phyloP scores from a whole-genome alignment of 2,329 filamentous ascomycete genomes.

The Exserohilum turcica region DNA sequence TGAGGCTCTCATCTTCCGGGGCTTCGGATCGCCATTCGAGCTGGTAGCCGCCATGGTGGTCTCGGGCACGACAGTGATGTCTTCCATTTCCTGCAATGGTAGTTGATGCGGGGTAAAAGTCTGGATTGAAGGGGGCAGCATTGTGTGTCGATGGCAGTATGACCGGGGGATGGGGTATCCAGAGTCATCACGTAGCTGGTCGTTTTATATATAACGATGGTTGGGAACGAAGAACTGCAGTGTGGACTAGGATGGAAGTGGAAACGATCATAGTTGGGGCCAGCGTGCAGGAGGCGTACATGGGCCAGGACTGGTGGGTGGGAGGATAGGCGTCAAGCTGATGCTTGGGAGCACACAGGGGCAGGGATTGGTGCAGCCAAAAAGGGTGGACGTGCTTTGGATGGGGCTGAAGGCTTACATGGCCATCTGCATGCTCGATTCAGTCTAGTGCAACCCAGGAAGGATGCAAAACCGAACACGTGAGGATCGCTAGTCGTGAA shows the following conservation, averaged over 20 bases:
- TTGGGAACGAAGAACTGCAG: slow-evolving; percentile 22
- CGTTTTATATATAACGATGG: slow-evolving; percentile 40
- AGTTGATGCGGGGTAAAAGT: slow-evolving; percentile 28
- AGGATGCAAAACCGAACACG: slow-evolving; percentile 30
- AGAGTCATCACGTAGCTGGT: slow-evolving; percentile 23
- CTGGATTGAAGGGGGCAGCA: slow-evolving; percentile 41
- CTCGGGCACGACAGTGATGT: slow-evolving; percentile 27
- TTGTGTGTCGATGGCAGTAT: slow-evolving; percentile 21
- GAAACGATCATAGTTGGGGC: slow-evolving; percentile 32
- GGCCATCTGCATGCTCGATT: slow-evolving; percentile 28
- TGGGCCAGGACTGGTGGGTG: slow-evolving; percentile 30
- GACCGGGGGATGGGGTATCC: slow-evolving; percentile 18
- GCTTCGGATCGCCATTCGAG: slow-evolving; percentile 35
- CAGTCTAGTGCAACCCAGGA: slow-evolving; percentile 27
- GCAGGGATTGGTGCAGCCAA: slow-evolving; percentile 38
- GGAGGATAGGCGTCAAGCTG: slow-evolving; percentile 39
- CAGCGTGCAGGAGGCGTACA: slow-evolving; percentile 26
- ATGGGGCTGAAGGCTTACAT: slow-evolving; percentile 46
- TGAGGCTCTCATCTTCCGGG: slow-evolving; percentile 46
- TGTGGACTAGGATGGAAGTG: slow-evolving; percentile 20
- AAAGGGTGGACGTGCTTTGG: slow-evolving; percentile 32
- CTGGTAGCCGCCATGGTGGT: slow-evolving; percentile 28
- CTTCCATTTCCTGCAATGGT: slow-evolving; percentile 32
- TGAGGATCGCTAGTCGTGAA: slow-evolving; percentile 18
- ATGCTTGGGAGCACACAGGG: slow-evolving; percentile 35